Evolutionary conservation across 2,329 filamentous ascomycete genomes (phyloP).

Genomic region (Trichoderma sp.): DNA sequence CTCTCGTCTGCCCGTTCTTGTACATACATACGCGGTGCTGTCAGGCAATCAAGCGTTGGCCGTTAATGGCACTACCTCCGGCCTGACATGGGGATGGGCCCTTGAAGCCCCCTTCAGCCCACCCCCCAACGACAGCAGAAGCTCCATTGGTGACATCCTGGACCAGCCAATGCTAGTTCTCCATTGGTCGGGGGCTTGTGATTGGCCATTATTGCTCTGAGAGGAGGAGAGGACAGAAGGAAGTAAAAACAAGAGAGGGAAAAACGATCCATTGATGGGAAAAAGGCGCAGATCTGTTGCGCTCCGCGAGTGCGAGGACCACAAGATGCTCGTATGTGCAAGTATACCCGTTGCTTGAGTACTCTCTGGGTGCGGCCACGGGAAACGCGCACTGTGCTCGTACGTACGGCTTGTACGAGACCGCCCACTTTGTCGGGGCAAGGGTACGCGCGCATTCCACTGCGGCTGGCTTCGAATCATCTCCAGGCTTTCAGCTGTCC

Average conservation of each 20-base stretch:
- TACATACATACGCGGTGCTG: conserved; percentile 15
- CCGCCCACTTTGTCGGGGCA: neutral
- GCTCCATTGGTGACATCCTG: conserved; percentile 29
- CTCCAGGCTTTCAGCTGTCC: conserved; percentile 23
- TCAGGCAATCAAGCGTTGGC: conserved; percentile 19
- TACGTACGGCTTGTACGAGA: neutral
- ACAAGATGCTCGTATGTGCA: neutral
- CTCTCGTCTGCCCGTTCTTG: neutral
- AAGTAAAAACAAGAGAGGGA: conserved; percentile 26
- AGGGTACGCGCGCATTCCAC: neutral
- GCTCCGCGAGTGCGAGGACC: neutral
- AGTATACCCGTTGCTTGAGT: neutral
- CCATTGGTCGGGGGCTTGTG: conserved; percentile 29
- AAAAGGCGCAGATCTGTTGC: conserved; percentile 35
- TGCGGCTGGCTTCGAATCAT: conserved; percentile 21
- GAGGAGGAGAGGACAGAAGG: neutral
- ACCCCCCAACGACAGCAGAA: conserved; percentile 10
- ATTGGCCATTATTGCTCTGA: conserved; percentile 29
- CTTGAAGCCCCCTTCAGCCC: neutral
- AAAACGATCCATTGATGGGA: neutral
- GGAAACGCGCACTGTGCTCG: neutral
- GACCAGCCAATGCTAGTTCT: conserved; percentile 30
- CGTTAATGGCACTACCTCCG: conserved; percentile 23
- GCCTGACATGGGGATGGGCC: conserved; percentile 21
- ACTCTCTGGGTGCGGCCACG: neutral